Conservation (phyloP, 257 asterid genomes). For the Solanum microdontum region DNA sequence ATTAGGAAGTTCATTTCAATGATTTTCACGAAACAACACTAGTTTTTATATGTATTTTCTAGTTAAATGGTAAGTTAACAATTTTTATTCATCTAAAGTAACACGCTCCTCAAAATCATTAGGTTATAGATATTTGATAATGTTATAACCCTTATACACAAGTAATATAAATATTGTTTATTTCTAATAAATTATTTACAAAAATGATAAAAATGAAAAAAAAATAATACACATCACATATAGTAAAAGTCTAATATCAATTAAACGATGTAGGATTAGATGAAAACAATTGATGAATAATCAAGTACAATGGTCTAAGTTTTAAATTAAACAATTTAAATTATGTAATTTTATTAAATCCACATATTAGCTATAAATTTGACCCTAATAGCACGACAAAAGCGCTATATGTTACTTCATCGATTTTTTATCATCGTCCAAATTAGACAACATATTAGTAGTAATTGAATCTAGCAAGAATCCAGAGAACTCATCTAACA, state of each 20-base stretch:
- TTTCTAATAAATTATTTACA: no score
- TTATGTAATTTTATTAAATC: no score
- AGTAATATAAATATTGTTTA: background rate
- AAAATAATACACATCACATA: background rate
- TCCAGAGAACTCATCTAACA: background rate
- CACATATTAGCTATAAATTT: background rate
- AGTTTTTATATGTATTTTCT: background rate
- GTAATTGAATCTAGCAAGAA: background rate
- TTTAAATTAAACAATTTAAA: no score
- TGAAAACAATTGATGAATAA: background rate
- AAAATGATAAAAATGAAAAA: no score
- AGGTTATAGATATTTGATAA: background rate
- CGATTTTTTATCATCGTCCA: no score
- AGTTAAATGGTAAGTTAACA: background rate
- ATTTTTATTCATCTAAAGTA: background rate
- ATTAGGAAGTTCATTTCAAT: no score
- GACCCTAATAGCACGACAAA: background rate
- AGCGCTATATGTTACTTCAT: background rate
- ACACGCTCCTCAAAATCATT: background rate
- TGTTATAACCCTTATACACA: background rate
- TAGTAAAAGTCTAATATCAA: background rate
- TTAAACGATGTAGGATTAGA: background rate
- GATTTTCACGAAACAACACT: no score
- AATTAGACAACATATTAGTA: background rate
- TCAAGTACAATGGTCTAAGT: no score